phyloP scores from a whole-genome alignment of 2,329 filamentous ascomycete species.

The Venturia asperata region DNA sequence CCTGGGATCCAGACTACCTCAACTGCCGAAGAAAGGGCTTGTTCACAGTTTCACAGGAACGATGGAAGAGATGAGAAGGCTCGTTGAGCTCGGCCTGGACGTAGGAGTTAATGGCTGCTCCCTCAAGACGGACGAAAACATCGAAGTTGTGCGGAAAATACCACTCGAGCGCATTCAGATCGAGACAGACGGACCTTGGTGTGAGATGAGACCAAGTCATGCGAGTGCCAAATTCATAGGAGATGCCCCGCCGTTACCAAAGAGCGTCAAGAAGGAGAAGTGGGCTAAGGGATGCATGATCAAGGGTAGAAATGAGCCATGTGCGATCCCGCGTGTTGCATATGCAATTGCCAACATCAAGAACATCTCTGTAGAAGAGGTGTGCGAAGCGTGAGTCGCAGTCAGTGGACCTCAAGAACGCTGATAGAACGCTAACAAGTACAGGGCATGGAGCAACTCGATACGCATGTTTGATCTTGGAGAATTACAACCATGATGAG shows the following conservation, averaged over 20 bases:
- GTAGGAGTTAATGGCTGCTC: slow-evolving; percentile 96
- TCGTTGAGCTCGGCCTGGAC: slow-evolving; percentile 75
- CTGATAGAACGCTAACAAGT: slow-evolving; percentile 23
- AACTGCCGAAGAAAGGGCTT: slow-evolving; percentile 67
- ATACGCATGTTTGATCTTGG: slow-evolving; percentile 70
- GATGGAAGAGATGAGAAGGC: slow-evolving; percentile 70
- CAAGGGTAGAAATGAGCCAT: slow-evolving; percentile 91
- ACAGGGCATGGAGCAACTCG: slow-evolving; percentile 72
- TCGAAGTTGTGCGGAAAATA: slow-evolving; percentile 73
- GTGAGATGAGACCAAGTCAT: slow-evolving; percentile 84
- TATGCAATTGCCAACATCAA: slow-evolving; percentile 83
- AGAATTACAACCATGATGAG: background rate
- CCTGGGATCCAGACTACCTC: slow-evolving; percentile 56
- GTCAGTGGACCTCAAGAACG: background rate
- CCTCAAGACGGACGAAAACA: slow-evolving; percentile 88
- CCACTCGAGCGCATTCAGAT: slow-evolving; percentile 78
- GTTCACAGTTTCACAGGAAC: slow-evolving; percentile 96
- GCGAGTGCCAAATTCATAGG: slow-evolving; percentile 70
- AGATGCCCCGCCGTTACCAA: slow-evolving; percentile 65
- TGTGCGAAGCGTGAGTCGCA: slow-evolving; percentile 64
- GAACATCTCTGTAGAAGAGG: slow-evolving; percentile 67
- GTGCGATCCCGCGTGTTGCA: slow-evolving; percentile 78
- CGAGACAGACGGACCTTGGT: slow-evolving; percentile 96
- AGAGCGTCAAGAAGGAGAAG: slow-evolving; percentile 90
- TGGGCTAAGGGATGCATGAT: slow-evolving; percentile 84